phyloP scores from a whole-genome alignment of 2,329 filamentous ascomycete genomes.

The Diaporthe vaccinii region DNA sequence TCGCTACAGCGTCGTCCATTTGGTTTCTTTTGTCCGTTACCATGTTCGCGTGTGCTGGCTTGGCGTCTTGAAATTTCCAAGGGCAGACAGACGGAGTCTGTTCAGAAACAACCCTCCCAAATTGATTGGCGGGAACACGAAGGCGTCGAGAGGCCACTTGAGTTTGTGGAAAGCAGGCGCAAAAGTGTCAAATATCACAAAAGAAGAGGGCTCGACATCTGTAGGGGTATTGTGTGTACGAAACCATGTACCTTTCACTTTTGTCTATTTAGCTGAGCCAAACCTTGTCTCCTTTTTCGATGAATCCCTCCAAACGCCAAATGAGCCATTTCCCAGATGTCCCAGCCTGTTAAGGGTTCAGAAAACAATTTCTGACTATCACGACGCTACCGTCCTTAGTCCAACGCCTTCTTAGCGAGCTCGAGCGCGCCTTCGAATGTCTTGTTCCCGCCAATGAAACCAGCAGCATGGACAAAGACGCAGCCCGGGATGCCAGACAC shows the following conservation, averaged over 20 bases:
- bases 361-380: neutral
- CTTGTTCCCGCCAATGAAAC: slow-evolving; percentile 96
- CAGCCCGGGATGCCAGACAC: slow-evolving; percentile 78
- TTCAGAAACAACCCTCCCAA: neutral
- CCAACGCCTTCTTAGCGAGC: slow-evolving; percentile 85
- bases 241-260: slow-evolving; percentile 18
- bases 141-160: neutral
- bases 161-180: neutral
- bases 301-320: slow-evolving; percentile 16
- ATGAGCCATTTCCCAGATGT: neutral
- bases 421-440: slow-evolving; percentile 88
- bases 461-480: slow-evolving; percentile 93
- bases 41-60: slow-evolving; percentile 14
- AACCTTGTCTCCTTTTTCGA: slow-evolving; percentile 17
- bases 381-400: slow-evolving; percentile 46
- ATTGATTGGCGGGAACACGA: slow-evolving; percentile 4
- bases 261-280: slow-evolving; percentile 16
- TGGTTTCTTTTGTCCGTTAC: neutral
- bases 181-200: slow-evolving; percentile 8
- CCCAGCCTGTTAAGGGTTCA: neutral
- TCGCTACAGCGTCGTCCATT: slow-evolving; percentile 35
- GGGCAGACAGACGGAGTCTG: neutral
- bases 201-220: slow-evolving; percentile 1
- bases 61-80: slow-evolving; percentile 15
- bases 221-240: slow-evolving; percentile 10